A percentile compares a stretch with the other conserved stretches of the same genome.
Evolutionary conservation across 148 eudicot genomes (phyloP).

Genomic region (Simmondsia chinensis): DNA sequence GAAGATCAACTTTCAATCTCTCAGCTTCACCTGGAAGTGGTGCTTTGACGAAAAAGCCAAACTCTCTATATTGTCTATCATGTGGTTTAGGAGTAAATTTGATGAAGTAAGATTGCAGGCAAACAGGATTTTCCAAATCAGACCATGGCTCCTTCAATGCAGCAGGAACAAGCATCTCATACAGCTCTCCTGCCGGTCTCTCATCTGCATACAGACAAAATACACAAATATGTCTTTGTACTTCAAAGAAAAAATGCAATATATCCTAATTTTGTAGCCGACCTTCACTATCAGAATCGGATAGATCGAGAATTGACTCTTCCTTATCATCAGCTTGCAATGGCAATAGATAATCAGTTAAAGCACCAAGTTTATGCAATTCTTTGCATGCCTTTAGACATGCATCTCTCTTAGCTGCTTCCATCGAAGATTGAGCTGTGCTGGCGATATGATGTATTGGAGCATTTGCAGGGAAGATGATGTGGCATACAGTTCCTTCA

Average conservation of each 20-base stretch:
- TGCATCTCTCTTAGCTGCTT: conserved; percentile 84
- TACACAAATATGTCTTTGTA: conserved; percentile 7
- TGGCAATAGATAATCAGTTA: conserved; percentile 83
- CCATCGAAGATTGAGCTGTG: conserved; percentile 58
- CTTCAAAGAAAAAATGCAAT: neutral
- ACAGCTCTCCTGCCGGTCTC: conserved; percentile 47
- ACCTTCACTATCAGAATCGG: conserved; percentile 76
- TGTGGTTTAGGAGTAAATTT: conserved; percentile 60
- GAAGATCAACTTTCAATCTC: conserved; percentile 58
- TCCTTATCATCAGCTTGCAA: conserved; percentile 44
- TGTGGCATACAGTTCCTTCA: conserved; percentile 66
- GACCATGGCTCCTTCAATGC: conserved; percentile 55
- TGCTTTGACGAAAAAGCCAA: conserved; percentile 66
- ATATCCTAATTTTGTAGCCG: conserved; percentile 4
- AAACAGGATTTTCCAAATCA: conserved; percentile 24
- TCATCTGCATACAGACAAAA: conserved; percentile 44
- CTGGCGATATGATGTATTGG: conserved; percentile 56
- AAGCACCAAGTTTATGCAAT: conserved; percentile 80
- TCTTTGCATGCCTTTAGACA: conserved; percentile 86
- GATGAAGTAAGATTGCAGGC: conserved; percentile 55
- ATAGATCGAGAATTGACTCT: conserved; percentile 23
- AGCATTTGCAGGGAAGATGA: conserved; percentile 87
- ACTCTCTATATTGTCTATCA: conserved; percentile 64
- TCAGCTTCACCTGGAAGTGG: conserved; percentile 69
- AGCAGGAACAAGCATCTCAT: conserved; percentile 89